Evolutionary conservation across 345 rosid species (phyloP).

Genomic region (Toxicodendron radicans): DNA sequence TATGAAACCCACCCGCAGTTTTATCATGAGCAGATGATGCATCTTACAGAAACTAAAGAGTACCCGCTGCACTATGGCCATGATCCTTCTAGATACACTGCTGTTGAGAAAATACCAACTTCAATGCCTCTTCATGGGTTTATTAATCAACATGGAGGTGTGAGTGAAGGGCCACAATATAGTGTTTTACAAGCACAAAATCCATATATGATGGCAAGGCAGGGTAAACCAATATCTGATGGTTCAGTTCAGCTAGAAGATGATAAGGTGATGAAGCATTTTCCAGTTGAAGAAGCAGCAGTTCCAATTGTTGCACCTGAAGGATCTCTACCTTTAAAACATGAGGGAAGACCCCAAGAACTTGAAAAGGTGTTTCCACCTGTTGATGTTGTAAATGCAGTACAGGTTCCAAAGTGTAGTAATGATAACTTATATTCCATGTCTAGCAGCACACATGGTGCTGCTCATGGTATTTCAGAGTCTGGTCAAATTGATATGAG

Average conservation of each 20-base stretch:
- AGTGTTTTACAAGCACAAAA: constrained; percentile 41
- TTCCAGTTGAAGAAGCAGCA: constrained; percentile 38
- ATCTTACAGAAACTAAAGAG: constrained; percentile 40
- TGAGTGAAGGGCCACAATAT: constrained; percentile 36
- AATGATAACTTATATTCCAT: constrained; percentile 47
- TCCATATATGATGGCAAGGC: constrained; percentile 36
- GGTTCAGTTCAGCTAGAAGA: constrained; percentile 36
- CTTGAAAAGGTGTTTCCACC: constrained; percentile 37
- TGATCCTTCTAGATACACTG: constrained; percentile 39
- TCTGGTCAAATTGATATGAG: constrained; percentile 52
- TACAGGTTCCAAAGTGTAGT: constrained; percentile 40
- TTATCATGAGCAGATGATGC: constrained; percentile 45
- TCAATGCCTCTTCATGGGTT: constrained; percentile 40
- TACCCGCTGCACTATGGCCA: constrained; percentile 41
- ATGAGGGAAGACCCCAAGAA: constrained; percentile 34
- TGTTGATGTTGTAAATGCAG: constrained; percentile 42
- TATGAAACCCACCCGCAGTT: constrained; percentile 48
- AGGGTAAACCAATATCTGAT: constrained; percentile 39
- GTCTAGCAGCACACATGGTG: constrained; percentile 39
- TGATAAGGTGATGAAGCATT: constrained; percentile 37
- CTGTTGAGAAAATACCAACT: constrained; percentile 35
- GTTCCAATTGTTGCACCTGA: constrained; percentile 32
- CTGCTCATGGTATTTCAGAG: constrained; percentile 40
- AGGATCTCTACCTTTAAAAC: constrained; percentile 33
- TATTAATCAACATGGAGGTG: constrained; percentile 41